phyloP scores from a whole-genome alignment of 768 basidiomycete species.

The Mycena filopes region DNA sequence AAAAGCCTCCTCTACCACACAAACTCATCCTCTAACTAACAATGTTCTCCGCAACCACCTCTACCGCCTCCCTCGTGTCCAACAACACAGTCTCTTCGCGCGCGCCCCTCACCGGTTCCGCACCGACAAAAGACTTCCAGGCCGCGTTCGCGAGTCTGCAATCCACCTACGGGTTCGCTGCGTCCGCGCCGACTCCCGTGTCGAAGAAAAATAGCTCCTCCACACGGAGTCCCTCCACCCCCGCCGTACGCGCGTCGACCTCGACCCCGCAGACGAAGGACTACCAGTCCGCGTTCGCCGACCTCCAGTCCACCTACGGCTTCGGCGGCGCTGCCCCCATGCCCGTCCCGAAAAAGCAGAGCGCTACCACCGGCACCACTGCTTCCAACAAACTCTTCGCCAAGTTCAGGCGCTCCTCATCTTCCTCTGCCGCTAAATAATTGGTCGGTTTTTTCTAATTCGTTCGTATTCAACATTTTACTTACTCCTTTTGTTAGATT shows the following conservation, averaged over 20 bases:
- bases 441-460: no score
- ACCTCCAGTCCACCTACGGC: slow-evolving; percentile 25
- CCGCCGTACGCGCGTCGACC: not conserved
- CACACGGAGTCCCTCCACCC: no score
- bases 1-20: not conserved
- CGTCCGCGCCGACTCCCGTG: slow-evolving; percentile 5
- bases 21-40: not conserved
- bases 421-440: not conserved
- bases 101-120: slow-evolving; percentile 8
- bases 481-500: not conserved
- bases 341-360: slow-evolving; percentile 7
- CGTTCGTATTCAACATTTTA: not conserved
- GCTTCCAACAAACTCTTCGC: not conserved
- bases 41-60: slow-evolving; percentile 18
- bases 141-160: slow-evolving; percentile 23
- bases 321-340: slow-evolving; percentile 7
- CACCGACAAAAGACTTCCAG: slow-evolving; percentile 16
- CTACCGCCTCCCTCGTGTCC: slow-evolving; percentile 22
- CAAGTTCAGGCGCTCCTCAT: not conserved
- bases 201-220: not conserved
- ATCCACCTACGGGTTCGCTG: slow-evolving; percentile 21
- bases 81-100: slow-evolving; percentile 21
- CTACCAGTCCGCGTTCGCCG: slow-evolving; percentile 21
- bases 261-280: slow-evolving; percentile 9
- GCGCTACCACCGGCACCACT: not conserved